phyloP scores from a whole-genome alignment of 1,284 basidiomycete species.

The Cerrena zonata region DNA sequence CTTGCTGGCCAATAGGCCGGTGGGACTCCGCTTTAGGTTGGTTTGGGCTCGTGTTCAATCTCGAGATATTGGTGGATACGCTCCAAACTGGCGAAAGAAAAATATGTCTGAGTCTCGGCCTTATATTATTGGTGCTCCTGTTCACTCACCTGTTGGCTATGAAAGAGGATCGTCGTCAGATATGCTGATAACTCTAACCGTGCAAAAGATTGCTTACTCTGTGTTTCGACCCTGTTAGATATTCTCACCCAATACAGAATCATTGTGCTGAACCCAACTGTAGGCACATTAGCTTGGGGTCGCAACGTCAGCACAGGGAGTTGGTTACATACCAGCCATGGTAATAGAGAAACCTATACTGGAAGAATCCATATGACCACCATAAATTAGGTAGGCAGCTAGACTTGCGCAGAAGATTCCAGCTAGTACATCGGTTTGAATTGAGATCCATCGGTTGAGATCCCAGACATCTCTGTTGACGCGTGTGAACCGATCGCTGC shows the following conservation, averaged over 20 bases:
- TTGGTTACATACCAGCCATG: slow-evolving; percentile 35
- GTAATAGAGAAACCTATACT: slow-evolving; percentile 47
- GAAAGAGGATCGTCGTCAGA: no score
- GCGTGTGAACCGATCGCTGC: slow-evolving; percentile 42
- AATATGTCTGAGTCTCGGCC: neutral
- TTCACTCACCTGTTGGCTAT: slow-evolving; percentile 9
- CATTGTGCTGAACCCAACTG: slow-evolving; percentile 48
- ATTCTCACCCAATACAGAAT: slow-evolving; percentile 49
- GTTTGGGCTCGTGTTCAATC: slow-evolving; percentile 67
- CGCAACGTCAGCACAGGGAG: neutral
- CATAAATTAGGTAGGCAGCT: slow-evolving; percentile 50
- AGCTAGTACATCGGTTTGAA: slow-evolving; percentile 41
- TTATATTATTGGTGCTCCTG: no score
- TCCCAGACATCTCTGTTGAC: slow-evolving; percentile 44
- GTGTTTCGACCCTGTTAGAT: slow-evolving; percentile 31
- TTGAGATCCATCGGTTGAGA: slow-evolving; percentile 31
- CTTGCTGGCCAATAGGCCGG: slow-evolving; percentile 77
- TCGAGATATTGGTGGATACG: slow-evolving; percentile 65
- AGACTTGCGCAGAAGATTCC: slow-evolving; percentile 48
- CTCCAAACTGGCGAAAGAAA: slow-evolving; percentile 47
- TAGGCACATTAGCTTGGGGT: neutral
- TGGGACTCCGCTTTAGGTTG: slow-evolving; percentile 44
- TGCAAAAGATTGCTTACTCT: slow-evolving; percentile 3
- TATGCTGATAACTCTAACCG: no score
- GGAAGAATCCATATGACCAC: slow-evolving; percentile 34